Conservation (phyloP, 352 stramenopile genomes). For the Saprolegnia diclina region DNA sequence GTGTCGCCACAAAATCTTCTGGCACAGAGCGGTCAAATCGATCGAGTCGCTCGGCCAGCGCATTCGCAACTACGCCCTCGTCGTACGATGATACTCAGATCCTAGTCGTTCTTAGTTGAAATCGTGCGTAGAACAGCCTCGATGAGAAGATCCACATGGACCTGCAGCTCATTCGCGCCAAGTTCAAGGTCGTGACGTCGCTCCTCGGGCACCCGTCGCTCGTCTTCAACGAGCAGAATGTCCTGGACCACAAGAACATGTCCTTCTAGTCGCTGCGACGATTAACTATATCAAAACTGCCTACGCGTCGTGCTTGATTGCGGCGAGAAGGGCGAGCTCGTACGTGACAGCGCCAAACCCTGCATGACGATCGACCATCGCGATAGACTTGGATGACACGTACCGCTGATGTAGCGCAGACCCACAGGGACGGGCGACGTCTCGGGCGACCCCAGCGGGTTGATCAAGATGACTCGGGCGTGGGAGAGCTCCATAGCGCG, state of each 20-base stretch:
- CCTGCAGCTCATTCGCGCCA: constrained; percentile 66
- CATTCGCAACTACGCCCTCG: constrained; percentile 34
- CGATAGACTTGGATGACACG: too few species aligned
- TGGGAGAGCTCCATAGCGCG: constrained; percentile 6
- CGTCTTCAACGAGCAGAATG: constrained; percentile 61
- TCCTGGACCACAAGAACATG: constrained; percentile 79
- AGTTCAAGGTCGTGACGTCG: constrained; percentile 75
- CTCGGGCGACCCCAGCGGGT: neutral
- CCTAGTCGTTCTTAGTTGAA: too few species aligned
- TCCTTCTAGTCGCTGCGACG: constrained; percentile 43
- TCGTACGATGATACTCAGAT: too few species aligned
- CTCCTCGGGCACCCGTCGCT: constrained; percentile 47
- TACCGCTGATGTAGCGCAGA: neutral
- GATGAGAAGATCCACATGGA: constrained; percentile 70
- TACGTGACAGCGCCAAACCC: neutral
- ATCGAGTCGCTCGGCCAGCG: constrained; percentile 16
- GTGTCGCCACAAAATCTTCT: neutral
- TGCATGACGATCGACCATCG: too few species aligned
- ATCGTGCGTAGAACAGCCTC: constrained; percentile 73
- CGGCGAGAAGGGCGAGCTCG: neutral
- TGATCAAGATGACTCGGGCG: constrained; percentile 8
- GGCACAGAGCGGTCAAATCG: constrained; percentile 16
- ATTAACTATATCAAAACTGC: too few species aligned
- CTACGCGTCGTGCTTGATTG: neutral
- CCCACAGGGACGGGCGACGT: neutral